phyloP scores from a whole-genome alignment of 2,329 filamentous ascomycete genomes.

The Pestalotiopsis sp. region DNA sequence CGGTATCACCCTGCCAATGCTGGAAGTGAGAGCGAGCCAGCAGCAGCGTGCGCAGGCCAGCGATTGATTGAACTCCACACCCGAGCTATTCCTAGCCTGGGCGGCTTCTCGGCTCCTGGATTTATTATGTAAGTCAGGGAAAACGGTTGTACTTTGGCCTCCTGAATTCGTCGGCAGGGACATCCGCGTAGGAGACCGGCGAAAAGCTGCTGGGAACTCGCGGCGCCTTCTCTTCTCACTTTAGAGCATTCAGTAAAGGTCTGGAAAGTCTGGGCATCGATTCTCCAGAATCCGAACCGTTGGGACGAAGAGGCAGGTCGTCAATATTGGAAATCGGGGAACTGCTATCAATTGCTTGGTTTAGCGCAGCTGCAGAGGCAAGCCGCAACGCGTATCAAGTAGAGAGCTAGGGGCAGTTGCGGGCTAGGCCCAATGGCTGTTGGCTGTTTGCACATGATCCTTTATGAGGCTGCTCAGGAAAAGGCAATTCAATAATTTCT shows the following conservation, averaged over 20 bases:
- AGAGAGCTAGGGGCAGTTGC: background rate
- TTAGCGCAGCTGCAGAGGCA: background rate
- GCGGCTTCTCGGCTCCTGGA: slow-evolving; percentile 6
- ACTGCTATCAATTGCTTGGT: background rate
- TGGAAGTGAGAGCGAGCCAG: slow-evolving; percentile 8
- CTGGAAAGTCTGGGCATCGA: background rate
- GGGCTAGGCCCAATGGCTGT: background rate
- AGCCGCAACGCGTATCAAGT: background rate
- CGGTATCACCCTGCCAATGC: slow-evolving; percentile 10
- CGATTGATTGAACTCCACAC: slow-evolving; percentile 11
- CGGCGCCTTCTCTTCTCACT: background rate
- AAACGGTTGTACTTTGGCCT: background rate
- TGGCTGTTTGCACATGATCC: background rate
- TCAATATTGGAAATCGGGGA: background rate
- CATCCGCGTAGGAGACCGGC: background rate
- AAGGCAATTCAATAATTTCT: background rate
- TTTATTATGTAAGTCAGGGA: slow-evolving; percentile 9
- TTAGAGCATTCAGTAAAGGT: background rate
- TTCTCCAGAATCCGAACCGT: background rate
- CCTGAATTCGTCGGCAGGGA: background rate
- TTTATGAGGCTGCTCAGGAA: background rate
- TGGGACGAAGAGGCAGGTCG: slow-evolving; percentile 1
- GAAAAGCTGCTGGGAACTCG: background rate
- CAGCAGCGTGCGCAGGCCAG: background rate
- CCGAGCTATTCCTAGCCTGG: slow-evolving; percentile 15